phyloP scores from a whole-genome alignment of 139 green algal genomes.

The Penium margaritaceum region DNA sequence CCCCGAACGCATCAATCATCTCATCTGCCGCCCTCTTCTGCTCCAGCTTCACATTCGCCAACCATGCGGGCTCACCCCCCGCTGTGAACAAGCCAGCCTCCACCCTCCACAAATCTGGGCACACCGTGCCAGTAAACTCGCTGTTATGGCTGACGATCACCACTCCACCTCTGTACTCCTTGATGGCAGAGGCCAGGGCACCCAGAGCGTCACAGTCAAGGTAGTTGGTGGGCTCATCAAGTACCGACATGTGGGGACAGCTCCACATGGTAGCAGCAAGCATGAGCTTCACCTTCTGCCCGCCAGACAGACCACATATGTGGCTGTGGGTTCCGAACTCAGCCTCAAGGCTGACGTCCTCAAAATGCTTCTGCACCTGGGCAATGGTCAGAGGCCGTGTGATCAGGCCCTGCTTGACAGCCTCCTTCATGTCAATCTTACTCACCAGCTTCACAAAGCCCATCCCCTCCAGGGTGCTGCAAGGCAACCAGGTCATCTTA shows the following conservation, averaged over 20 bases:
- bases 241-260: slow-evolving; percentile 62
- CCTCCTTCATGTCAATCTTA: slow-evolving; percentile 81
- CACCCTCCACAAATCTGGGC: slow-evolving; percentile 26
- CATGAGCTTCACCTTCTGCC: slow-evolving; percentile 70
- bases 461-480: slow-evolving; percentile 67
- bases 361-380: slow-evolving; percentile 58
- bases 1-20: slow-evolving; percentile 43
- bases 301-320: slow-evolving; percentile 51
- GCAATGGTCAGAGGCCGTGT: slow-evolving; percentile 65
- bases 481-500: slow-evolving; percentile 34
- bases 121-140: slow-evolving; percentile 29
- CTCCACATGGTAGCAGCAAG: slow-evolving; percentile 66
- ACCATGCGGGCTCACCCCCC: slow-evolving; percentile 17
- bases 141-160: slow-evolving; percentile 70
- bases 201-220: slow-evolving; percentile 57
- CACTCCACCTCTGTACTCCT: slow-evolving; percentile 59
- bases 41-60: slow-evolving; percentile 18
- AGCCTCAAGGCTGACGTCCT: slow-evolving; percentile 61
- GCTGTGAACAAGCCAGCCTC: slow-evolving; percentile 7
- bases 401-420: slow-evolving; percentile 66
- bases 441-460: slow-evolving; percentile 81
- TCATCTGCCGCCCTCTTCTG: slow-evolving; percentile 16
- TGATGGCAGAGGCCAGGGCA: slow-evolving; percentile 46
- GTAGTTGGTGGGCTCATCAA: slow-evolving; percentile 78
- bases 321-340: slow-evolving; percentile 54